Base-by-base conservation (phyloP, 495 filamentous ascomycete species). In the Echria macrotheca region DNA sequence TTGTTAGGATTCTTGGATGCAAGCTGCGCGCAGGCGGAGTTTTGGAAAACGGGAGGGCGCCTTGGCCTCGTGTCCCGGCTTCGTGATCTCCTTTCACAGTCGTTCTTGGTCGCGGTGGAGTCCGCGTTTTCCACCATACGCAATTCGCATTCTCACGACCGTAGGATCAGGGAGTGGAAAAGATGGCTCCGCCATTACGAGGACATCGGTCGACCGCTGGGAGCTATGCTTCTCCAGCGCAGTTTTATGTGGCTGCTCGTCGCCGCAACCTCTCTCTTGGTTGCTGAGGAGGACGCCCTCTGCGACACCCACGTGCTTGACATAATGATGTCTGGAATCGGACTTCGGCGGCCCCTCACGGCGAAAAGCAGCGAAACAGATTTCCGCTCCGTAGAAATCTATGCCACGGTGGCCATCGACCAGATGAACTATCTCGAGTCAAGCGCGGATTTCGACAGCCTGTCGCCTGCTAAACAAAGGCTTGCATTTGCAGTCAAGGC, bases 181-280 rank as follows among this genome's bases (percentile, higher is more conserved):
- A 78, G 79, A 51, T 90, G 83, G 66, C 70, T 84, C 14, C 82
- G 83, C n/a, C 83, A 87, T 37, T 97, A 98, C 64, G 81, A 89
- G 21, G 76, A 79, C 7, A 73, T 79, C 47, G 86, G 85, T 10
- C 80, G 86, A 12, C 91, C 93, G 2, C 66, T 97, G 24, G 90
- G 93, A 4, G 89, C 89, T n/a, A 91, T 96, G 86, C 70, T 96
- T 6, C 66, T 98, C 12, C 89, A 90, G 61, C 81, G 85, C 58
- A 87, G 81, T 43, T 90, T 90, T 61, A 91, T 91, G 80, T 81
- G 79, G 60, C 79, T 97, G 39, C 73, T 94, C 21, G 84, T 88
- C 45, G 81, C 88, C 5, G 82, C 78, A 44, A 87, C 86, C n/a
- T 84, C 85, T 6, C 70, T 83, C 15, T 72, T 94, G 41, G 71